Conservation (phyloP, 371 early-diverging fungal genomes). For the Apophysomyces trapeziformis region DNA sequence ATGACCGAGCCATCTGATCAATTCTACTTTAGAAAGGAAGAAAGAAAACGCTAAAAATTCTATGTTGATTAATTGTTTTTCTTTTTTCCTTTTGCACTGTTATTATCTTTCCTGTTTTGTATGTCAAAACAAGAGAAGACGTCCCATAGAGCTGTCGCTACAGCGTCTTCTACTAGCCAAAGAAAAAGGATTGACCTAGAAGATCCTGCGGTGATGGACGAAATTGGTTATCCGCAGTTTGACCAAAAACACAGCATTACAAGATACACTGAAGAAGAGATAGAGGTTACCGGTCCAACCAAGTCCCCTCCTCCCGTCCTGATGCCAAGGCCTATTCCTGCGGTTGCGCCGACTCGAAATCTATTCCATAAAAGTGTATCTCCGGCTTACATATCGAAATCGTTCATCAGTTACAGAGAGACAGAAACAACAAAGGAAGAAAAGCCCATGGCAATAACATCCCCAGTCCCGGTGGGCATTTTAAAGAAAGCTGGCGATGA, state of each 20-base stretch:
- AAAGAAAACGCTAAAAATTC: not conserved
- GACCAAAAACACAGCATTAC: not conserved
- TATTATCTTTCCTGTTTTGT: not conserved
- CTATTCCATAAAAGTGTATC: slow-evolving; percentile 14
- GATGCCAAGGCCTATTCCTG: slow-evolving; percentile 28
- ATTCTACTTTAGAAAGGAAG: not conserved
- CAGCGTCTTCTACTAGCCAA: not conserved
- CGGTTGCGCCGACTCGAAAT: slow-evolving; percentile 24
- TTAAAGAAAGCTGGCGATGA: not conserved
- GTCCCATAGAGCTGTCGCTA: not conserved
- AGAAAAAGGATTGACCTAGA: not conserved
- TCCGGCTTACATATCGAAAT: not conserved
- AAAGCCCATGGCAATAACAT: not conserved
- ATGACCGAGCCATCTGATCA: slow-evolving; percentile 10
- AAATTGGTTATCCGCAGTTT: slow-evolving; percentile 3
- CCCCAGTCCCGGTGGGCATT: not conserved
- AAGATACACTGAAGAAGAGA: not conserved
- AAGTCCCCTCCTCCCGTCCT: slow-evolving; percentile 29
- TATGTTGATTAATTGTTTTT: not conserved
- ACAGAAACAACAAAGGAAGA: slow-evolving; percentile 1
- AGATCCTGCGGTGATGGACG: not conserved
- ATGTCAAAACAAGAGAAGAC: slow-evolving; percentile 5
- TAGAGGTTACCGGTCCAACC: slow-evolving; percentile 21
- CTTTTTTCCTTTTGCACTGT: not conserved
- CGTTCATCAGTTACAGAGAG: not conserved